These are phyloP conservation scores for Raffaelea albimanens DNA, from an alignment of 2,329 filamentous ascomycete species.

Conservation along the genomic window DNA sequence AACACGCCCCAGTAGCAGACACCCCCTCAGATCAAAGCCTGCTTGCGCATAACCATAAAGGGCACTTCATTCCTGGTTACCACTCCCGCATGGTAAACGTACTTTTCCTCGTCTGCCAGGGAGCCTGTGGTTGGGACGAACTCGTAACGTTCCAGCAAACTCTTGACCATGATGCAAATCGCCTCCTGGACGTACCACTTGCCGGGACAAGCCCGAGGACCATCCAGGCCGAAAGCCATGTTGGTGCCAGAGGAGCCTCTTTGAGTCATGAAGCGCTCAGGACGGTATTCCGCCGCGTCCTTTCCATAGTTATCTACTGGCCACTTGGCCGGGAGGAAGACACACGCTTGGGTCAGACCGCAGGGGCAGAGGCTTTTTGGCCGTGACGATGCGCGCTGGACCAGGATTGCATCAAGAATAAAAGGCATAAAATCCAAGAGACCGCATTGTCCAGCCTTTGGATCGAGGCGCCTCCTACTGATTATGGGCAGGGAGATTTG, in stretches of 20 bases:
- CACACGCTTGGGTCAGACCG: constrained; percentile 1
- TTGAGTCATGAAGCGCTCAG: constrained; percentile 6
- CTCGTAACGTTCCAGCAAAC: constrained; percentile 1
- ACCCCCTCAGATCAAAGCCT: too few species aligned
- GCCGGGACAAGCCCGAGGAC: constrained; percentile 6
- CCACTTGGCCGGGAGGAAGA: constrained; percentile 4
- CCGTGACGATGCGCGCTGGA: constrained; percentile 5
- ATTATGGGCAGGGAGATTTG: constrained; percentile 7
- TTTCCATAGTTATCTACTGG: constrained; percentile 1
- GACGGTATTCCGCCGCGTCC: constrained; percentile 3
- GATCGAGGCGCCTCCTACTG: constrained; percentile 1
- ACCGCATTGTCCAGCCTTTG: not conserved
- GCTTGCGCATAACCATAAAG: too few species aligned
- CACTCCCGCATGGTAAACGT: constrained; percentile 7
- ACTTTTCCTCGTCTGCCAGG: constrained; percentile 4
- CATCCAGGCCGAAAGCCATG: constrained; percentile 6
- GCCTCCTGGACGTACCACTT: constrained; percentile 6
- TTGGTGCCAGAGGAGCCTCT: not conserved
- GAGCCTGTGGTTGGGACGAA: constrained; percentile 1
- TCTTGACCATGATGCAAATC: constrained; percentile 8
- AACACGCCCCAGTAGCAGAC: too few species aligned
- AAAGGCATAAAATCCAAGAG: constrained; percentile 8
- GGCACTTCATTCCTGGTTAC: constrained; percentile 6
- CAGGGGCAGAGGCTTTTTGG: constrained; percentile 1
- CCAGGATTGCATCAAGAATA: constrained; percentile 5